Evolutionary conservation across 2,329 filamentous ascomycete genomes (phyloP).

Genomic region (Aureobasidium sp.): DNA sequence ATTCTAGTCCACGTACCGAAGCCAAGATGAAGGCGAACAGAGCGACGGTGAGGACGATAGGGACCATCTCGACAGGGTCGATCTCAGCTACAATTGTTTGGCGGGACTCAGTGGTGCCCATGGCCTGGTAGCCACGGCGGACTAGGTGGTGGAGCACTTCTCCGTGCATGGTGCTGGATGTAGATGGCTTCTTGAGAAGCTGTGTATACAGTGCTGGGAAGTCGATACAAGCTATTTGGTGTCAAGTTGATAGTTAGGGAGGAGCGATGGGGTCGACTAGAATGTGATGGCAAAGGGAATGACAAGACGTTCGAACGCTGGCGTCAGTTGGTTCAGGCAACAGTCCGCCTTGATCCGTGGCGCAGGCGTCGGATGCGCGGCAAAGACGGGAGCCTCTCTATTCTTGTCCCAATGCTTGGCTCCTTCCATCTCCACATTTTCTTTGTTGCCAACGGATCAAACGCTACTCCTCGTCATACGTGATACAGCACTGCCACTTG

Average conservation of each 20-base stretch:
- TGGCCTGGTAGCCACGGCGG: conserved; percentile 23
- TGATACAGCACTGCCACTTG: neutral
- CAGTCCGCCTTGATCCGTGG: neutral
- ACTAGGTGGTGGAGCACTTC: conserved; percentile 24
- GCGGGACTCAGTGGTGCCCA: conserved; percentile 6
- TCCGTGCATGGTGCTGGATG: conserved; percentile 16
- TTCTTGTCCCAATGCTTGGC: neutral
- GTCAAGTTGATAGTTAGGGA: neutral
- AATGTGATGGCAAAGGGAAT: neutral
- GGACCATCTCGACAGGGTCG: conserved; percentile 20
- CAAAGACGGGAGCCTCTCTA: neutral
- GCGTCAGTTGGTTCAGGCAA: conserved; percentile 4
- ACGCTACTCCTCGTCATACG: neutral
- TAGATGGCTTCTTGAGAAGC: neutral
- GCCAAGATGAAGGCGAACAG: conserved; percentile 33
- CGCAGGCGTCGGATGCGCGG: neutral
- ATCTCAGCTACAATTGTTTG: conserved; percentile 17
- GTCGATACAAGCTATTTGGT: neutral
- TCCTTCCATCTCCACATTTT: neutral
- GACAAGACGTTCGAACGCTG: neutral
- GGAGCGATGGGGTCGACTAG: no score
- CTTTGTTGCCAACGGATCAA: neutral
- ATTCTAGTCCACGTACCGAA: conserved; percentile 24
- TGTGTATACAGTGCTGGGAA: neutral
- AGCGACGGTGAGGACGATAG: conserved; percentile 27